These are phyloP conservation scores for Lathyrus oleraceus DNA, from an alignment of 306 rosid genomes.

Conservation along the genomic window DNA sequence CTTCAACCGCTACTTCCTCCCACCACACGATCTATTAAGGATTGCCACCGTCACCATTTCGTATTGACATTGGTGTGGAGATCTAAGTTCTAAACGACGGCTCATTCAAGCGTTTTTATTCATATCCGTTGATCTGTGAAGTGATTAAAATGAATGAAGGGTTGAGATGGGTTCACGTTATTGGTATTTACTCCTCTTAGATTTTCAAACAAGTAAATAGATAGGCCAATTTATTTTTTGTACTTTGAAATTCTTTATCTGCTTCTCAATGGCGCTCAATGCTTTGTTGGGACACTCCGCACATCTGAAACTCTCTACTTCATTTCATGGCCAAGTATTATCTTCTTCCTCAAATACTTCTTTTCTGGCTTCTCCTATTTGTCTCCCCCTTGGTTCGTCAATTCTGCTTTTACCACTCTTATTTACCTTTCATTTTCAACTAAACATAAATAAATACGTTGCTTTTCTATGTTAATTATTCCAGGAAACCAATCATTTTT, in stretches of 20 bases:
- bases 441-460: neutral
- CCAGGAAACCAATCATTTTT: conserved; percentile 43
- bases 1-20: no score
- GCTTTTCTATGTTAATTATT: conserved; percentile 10
- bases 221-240: no score
- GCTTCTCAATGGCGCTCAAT: conserved; percentile 52
- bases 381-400: conserved; percentile 47
- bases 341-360: conserved; percentile 39
- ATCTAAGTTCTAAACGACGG: no score
- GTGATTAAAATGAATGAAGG: no score
- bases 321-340: conserved; percentile 39
- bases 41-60: no score
- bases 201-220: no score
- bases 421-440: neutral
- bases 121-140: no score
- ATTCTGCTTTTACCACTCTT: neutral
- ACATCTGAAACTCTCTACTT: conserved; percentile 45
- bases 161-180: no score
- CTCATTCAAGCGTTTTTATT: no score
- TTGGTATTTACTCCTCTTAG: no score
- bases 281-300: conserved; percentile 32
- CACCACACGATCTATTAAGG: no score
- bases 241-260: neutral
- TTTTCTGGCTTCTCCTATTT: conserved; percentile 37
- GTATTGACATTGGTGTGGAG: no score